These are phyloP conservation scores for Camillea tinctor DNA, from an alignment of 2,329 filamentous ascomycete species.

Conservation along the genomic window DNA sequence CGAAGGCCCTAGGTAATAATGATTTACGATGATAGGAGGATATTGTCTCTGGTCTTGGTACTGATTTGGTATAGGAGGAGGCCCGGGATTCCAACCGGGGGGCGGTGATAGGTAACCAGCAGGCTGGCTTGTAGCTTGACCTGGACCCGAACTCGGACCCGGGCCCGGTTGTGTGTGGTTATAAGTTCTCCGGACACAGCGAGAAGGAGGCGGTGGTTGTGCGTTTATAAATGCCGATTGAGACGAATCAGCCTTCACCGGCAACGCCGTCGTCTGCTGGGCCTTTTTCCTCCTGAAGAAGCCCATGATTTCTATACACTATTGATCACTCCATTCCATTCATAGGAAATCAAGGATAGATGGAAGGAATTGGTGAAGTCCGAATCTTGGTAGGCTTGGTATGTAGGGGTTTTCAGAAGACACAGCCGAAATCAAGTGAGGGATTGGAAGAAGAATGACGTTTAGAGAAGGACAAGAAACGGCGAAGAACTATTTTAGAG, in stretches of 20 bases:
- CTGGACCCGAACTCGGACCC: not conserved
- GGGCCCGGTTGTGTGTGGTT: not conserved
- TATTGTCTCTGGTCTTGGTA: slow-evolving; percentile 29
- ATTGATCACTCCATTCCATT: not conserved
- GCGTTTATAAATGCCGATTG: not conserved
- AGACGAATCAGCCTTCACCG: not conserved
- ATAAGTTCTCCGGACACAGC: not conserved
- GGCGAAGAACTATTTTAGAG: too few relatives aligned
- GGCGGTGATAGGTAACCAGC: slow-evolving; percentile 17
- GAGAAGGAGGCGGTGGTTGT: not conserved
- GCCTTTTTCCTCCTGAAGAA: slow-evolving; percentile 19
- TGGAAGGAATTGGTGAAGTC: too few relatives aligned
- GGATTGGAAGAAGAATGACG: not conserved
- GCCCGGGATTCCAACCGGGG: slow-evolving; percentile 18
- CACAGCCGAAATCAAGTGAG: not conserved
- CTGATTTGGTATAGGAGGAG: slow-evolving; percentile 17
- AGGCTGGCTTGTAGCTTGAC: not conserved
- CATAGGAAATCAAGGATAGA: not conserved
- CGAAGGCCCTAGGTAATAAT: slow-evolving; percentile 44
- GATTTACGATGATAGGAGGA: slow-evolving; percentile 49
- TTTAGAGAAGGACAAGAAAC: not conserved
- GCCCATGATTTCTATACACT: slow-evolving; percentile 11
- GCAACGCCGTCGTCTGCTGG: slow-evolving; percentile 1
- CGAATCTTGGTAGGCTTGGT: too few relatives aligned
- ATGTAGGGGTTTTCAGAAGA: not conserved